These are phyloP conservation scores for Gracilaria gracilis DNA, from an alignment of 23 red algal genomes.

Conservation along the genomic window DNA sequence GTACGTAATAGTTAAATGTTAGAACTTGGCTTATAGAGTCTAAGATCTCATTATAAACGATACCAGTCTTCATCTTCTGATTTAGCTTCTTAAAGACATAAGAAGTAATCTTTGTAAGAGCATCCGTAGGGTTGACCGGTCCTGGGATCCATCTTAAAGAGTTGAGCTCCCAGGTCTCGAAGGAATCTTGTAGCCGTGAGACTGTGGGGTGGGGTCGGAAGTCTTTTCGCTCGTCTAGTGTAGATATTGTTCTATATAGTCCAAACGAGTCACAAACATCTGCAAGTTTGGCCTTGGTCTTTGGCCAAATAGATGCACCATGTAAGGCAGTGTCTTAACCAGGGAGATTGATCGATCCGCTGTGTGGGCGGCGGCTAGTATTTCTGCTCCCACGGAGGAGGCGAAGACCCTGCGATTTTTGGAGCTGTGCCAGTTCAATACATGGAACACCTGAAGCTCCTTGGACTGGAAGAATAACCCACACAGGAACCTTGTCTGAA, in stretches of 20 bases:
- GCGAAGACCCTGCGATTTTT: not conserved
- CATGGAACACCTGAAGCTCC: not conserved
- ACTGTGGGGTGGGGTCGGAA: not conserved
- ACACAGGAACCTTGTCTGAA: not conserved
- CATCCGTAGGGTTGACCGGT: not conserved
- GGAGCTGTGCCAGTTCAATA: conserved; percentile 11
- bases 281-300: not conserved
- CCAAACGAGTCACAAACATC: conserved; percentile 1
- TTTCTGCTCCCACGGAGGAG: not conserved
- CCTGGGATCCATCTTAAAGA: not conserved
- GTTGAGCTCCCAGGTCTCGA: not conserved
- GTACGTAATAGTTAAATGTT: too few species aligned
- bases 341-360: not conserved
- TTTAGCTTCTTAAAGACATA: not conserved
- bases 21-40: not conserved
- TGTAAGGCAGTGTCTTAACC: not conserved
- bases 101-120: not conserved
- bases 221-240: not conserved
- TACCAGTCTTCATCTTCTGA: not conserved
- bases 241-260: not conserved
- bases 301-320: not conserved
- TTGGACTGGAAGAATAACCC: not conserved
- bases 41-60: not conserved
- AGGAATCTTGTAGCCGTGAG: not conserved
- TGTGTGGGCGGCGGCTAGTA: not conserved